Evolutionary conservation across 345 rosid species (phyloP).

Genomic region (Citrus hindsii): DNA sequence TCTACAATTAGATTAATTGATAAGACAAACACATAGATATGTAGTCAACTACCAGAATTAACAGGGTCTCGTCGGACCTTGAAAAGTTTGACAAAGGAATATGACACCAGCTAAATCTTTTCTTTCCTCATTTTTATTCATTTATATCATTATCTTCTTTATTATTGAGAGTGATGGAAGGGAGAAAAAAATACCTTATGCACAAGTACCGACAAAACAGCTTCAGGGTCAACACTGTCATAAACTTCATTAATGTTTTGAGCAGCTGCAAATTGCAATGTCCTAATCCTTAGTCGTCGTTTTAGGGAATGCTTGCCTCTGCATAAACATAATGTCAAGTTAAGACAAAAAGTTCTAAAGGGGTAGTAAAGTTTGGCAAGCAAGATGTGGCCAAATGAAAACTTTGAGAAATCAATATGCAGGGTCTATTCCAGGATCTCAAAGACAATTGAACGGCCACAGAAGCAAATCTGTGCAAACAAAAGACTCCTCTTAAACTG

Average conservation of each 20-base stretch:
- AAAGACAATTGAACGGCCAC: not conserved
- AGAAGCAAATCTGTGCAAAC: not conserved
- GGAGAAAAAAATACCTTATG: slow-evolving; percentile 62
- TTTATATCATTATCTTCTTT: no score
- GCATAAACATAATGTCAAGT: slow-evolving; percentile 25
- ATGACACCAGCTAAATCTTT: not conserved
- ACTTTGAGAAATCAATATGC: not conserved
- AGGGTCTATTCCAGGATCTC: not conserved
- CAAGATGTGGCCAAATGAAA: not conserved
- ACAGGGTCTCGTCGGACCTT: not conserved
- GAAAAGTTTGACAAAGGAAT: not conserved
- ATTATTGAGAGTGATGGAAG: not conserved
- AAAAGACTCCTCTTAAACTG: not conserved
- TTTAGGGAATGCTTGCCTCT: slow-evolving; percentile 73
- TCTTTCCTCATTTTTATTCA: not conserved
- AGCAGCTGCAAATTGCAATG: slow-evolving; percentile 75
- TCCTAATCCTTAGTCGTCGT: slow-evolving; percentile 83
- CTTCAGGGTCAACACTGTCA: slow-evolving; percentile 87
- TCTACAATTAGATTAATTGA: not conserved
- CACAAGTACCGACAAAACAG: slow-evolving; percentile 76
- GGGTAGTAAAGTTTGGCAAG: not conserved
- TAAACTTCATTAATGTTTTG: slow-evolving; percentile 72
- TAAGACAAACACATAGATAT: not conserved
- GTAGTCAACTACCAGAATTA: not conserved
- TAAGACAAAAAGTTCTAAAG: not conserved